These are phyloP conservation scores for Coprinopsis marcescibilis DNA, from an alignment of 768 basidiomycete genomes.

Conservation along the genomic window DNA sequence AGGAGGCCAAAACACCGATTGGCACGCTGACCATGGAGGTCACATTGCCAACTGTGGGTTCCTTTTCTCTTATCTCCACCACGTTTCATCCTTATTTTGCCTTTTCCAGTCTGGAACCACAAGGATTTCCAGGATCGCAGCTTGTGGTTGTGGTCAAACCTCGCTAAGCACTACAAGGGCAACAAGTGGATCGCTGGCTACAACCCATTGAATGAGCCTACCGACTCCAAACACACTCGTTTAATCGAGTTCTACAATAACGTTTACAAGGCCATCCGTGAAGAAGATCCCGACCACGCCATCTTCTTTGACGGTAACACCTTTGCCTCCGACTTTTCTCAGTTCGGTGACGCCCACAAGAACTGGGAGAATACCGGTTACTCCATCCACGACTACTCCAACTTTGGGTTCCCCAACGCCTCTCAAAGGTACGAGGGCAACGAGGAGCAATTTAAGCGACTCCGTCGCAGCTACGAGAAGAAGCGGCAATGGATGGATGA, in stretches of 20 bases:
- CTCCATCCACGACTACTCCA: conserved; percentile 72
- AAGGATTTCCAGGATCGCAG: conserved; percentile 80
- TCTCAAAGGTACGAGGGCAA: conserved; percentile 49
- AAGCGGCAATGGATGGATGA: conserved; percentile 77
- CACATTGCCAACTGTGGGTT: conserved; percentile 56
- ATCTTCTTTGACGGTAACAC: conserved; percentile 85
- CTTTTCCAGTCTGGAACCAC: conserved; percentile 62
- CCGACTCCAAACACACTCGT: conserved; percentile 61
- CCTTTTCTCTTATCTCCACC: background rate
- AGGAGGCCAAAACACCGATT: conserved; percentile 71
- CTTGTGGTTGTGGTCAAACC: conserved; percentile 71
- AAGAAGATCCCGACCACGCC: conserved; percentile 61
- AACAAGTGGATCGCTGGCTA: conserved; percentile 85
- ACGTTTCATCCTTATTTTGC: background rate
- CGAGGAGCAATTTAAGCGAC: conserved; percentile 44
- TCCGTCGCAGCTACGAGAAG: conserved; percentile 59
- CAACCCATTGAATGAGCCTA: conserved; percentile 81
- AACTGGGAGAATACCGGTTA: conserved; percentile 70
- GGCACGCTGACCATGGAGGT: conserved; percentile 72
- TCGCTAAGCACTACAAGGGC: conserved; percentile 68
- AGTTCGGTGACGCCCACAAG: conserved; percentile 58
- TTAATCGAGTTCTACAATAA: conserved; percentile 64
- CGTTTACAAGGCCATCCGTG: conserved; percentile 64
- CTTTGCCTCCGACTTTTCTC: conserved; percentile 73
- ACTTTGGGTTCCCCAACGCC: conserved; percentile 65